A percentile compares a stretch with the other conserved stretches of the same genome.
phyloP scores from a whole-genome alignment of 805 yeast genomes.

The Candida oleophila region DNA sequence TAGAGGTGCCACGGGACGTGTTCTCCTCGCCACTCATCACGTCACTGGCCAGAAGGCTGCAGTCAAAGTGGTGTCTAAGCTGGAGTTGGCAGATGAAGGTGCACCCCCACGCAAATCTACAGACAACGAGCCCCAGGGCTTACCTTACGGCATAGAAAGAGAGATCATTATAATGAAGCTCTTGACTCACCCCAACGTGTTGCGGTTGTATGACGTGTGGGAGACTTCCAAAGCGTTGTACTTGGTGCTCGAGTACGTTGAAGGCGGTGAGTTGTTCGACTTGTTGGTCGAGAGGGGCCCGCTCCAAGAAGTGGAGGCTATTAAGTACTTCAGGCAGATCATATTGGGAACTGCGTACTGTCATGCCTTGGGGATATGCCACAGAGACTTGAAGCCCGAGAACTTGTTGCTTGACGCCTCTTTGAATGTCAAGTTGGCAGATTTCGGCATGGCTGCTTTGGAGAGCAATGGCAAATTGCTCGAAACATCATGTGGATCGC shows the following conservation, averaged over 20 bases:
- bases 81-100: constrained; percentile 43
- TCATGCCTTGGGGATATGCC: constrained; percentile 77
- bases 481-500: constrained; percentile 84
- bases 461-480: constrained; percentile 68
- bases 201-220: constrained; percentile 96
- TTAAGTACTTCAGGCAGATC: constrained; percentile 74
- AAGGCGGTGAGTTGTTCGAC: constrained; percentile 86
- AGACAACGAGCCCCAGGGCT: constrained; percentile 47
- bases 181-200: constrained; percentile 88
- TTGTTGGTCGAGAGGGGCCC: constrained; percentile 70
- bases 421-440: constrained; percentile 74
- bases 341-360: constrained; percentile 77
- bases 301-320: constrained; percentile 69
- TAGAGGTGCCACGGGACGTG: constrained; percentile 81
- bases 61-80: constrained; percentile 77
- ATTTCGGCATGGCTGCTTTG: constrained; percentile 87
- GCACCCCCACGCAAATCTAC: constrained; percentile 16
- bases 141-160: constrained; percentile 94
- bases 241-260: constrained; percentile 76
- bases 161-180: constrained; percentile 97
- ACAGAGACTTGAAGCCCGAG: constrained; percentile 81
- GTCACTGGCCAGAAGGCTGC: constrained; percentile 76
- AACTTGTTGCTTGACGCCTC: constrained; percentile 67
- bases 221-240: constrained; percentile 89
- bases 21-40: constrained; percentile 68